Base-by-base conservation (phyloP, 2,329 filamentous ascomycete genomes). In the Talaromyces sp. region DNA sequence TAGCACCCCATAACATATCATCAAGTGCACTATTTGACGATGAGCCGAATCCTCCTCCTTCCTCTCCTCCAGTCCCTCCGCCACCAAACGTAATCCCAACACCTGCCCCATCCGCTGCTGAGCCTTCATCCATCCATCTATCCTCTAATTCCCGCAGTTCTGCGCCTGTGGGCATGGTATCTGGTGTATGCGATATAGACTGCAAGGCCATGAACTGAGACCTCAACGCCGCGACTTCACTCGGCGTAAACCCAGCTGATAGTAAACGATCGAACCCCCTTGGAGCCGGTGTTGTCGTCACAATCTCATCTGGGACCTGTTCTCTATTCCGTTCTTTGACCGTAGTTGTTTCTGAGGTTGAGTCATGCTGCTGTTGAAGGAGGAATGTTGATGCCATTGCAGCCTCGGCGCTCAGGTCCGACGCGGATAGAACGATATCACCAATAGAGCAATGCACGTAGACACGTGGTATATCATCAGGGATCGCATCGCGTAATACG, bases 361-460 rank as follows among this genome's bases (percentile, higher is more conserved):
- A 28, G 25, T 28, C 25, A 28, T 28, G 43, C 53, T 59, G 64
- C 37, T 60, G 55, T 53, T 54, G 58, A 13, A 59, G 39, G 6
- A 48, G 64, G 1, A 67, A 37, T 3, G 68, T 73, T 9, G 71
- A 69, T 3, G 71, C 64, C n/a, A 67, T 56, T 10, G 62, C 61
- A 2, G 82, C 81, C 76, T 96, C 92, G 13, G 79, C 80, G 1
- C 80, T 81, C 21, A 97, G 82, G 59, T 96, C 91, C 0, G 78
- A 69, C 11, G 82, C 70, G 0, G 87, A 83, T 11, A 97, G 81
- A 25, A 83, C 78, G 71, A 89, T 86, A 57, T 86, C 82, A 56
- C 91, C 91, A 59, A 97, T 89, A 63, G 90, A 93, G 80, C 93
- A 97, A 77, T 96, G 95, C 61, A 97, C 87, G 72, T 96, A 97